Evolutionary conservation across 2,329 filamentous ascomycete species (phyloP), one percentile per base, ranked within the genome.

Genomic region (Aaosphaeria arxii): DNA sequence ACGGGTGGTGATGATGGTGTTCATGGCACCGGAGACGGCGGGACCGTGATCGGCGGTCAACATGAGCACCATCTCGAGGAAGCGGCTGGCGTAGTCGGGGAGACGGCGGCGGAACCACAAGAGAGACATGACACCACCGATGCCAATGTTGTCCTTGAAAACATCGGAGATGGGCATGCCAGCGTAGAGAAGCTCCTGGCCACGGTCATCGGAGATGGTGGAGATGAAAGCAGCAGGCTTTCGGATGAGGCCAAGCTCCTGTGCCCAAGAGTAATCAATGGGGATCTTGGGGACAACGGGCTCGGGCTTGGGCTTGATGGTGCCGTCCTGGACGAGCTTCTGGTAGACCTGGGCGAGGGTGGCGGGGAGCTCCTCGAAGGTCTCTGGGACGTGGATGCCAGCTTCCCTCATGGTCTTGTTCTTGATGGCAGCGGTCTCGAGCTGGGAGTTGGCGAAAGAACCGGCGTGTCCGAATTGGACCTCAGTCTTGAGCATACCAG

Each of bases 11-110:
- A 99, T 97, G 74, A 99, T 99, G 73, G 94, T 99, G 87, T 99
- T 99, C 94, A 99, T 99, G 74, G 94, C 94, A 83, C 94, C 94
- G 64, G 94, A 99, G 64, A 99, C 94, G 64, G 94, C 94, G 46
- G 94, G 94, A 77, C 94, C 94, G 85, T 99, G 94, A 71, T 99
- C 94, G 65, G 94, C 94, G 70, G 94, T 99, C 70, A 99, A 85
- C 94, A 99, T 99, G 74, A 99, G 92, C 59, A 99, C 94, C 94
- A 99, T 99, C 83, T 99, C 94, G 63, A 99, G 79, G 83, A 99
- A 99, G 79, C 95, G 95, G 83, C 90, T 95, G 69, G 94, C 94
- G 73, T 96, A 97, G 70, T 87, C 80, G 56, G 94, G 94, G 55
- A 99, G 88, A 71, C 94, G 89, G 76, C 94, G 91, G 70, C 94